These are phyloP conservation scores for Stemphylium vesicarium DNA, from an alignment of 2,329 filamentous ascomycete species.

Conservation along the genomic window DNA sequence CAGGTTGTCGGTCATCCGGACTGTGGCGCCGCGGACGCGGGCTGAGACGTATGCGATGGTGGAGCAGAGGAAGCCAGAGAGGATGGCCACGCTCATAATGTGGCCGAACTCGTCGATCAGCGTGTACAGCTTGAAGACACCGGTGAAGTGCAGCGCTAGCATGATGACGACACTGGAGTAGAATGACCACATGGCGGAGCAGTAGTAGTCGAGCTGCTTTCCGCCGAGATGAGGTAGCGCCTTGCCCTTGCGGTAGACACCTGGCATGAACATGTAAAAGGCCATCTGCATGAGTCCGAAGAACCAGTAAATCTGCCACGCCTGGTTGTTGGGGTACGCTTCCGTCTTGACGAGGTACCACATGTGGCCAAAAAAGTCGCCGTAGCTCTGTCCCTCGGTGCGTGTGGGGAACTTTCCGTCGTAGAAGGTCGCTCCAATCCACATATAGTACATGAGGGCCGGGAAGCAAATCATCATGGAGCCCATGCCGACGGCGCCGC, in stretches of 20 bases:
- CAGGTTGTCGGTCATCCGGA: slow-evolving; percentile 86
- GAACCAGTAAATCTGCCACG: slow-evolving; percentile 93
- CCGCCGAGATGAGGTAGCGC: slow-evolving; percentile 81
- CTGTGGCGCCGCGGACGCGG: slow-evolving; percentile 76
- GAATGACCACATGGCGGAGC: slow-evolving; percentile 85
- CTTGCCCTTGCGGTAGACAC: slow-evolving; percentile 87
- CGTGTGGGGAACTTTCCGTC: slow-evolving; percentile 79
- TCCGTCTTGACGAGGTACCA: slow-evolving; percentile 76
- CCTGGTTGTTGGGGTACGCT: slow-evolving; percentile 80
- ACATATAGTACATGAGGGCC: slow-evolving; percentile 99
- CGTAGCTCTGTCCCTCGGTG: slow-evolving; percentile 67
- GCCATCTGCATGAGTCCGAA: slow-evolving; percentile 86
- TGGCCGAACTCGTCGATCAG: slow-evolving; percentile 95
- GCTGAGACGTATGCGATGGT: slow-evolving; percentile 88
- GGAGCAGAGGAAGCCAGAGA: slow-evolving; percentile 84
- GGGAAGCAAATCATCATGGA: slow-evolving; percentile 93
- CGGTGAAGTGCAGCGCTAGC: slow-evolving; percentile 77
- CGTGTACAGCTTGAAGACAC: slow-evolving; percentile 86
- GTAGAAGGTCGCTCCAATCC: slow-evolving; percentile 94
- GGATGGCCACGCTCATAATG: slow-evolving; percentile 88
- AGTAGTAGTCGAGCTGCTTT: slow-evolving; percentile 92
- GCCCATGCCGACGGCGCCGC: slow-evolving; percentile 78
- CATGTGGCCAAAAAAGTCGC: slow-evolving; percentile 76
- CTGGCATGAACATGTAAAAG: slow-evolving; percentile 85
- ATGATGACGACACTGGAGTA: slow-evolving; percentile 82